These are phyloP conservation scores for Candolleomyces aberdarensis DNA, from an alignment of 768 basidiomycete species.

Conservation along the genomic window DNA sequence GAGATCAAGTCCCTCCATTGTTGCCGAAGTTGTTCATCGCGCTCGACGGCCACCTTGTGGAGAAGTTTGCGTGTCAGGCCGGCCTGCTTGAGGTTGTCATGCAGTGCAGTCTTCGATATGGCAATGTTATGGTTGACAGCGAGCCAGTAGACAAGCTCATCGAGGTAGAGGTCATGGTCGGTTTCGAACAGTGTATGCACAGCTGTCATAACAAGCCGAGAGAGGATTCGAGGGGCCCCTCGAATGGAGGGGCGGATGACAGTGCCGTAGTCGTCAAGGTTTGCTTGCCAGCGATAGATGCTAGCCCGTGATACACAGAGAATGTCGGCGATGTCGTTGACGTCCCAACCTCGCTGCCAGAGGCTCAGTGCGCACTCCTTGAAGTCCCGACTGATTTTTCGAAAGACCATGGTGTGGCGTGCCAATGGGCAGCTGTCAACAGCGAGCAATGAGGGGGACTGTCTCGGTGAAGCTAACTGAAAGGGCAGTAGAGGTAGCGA, in stretches of 20 bases:
- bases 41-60: conserved; percentile 21
- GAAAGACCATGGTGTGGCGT: conserved; percentile 5
- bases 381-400: conserved; percentile 20
- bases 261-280: conserved; percentile 17
- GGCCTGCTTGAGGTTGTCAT: conserved; percentile 69
- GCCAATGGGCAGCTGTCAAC: too few relatives aligned
- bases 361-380: conserved; percentile 23
- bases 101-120: conserved; percentile 17
- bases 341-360: conserved; percentile 20
- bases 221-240: conserved; percentile 17
- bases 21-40: conserved; percentile 15
- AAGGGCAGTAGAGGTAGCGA: too few relatives aligned
- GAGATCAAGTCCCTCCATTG: conserved; percentile 9
- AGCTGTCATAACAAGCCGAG: conserved; percentile 14
- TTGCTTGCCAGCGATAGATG: conserved; percentile 21
- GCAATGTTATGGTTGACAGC: conserved; percentile 18
- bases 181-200: conserved; percentile 16
- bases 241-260: conserved; percentile 13
- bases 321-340: conserved; percentile 15
- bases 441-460: too few relatives aligned
- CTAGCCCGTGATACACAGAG: conserved; percentile 22
- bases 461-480: too few relatives aligned
- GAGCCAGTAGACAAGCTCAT: conserved; percentile 21
- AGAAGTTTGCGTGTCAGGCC: conserved; percentile 73
- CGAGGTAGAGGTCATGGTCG: conserved; percentile 15